phyloP scores from a whole-genome alignment of 306 rosid species.

The Dryas alaskensis region DNA sequence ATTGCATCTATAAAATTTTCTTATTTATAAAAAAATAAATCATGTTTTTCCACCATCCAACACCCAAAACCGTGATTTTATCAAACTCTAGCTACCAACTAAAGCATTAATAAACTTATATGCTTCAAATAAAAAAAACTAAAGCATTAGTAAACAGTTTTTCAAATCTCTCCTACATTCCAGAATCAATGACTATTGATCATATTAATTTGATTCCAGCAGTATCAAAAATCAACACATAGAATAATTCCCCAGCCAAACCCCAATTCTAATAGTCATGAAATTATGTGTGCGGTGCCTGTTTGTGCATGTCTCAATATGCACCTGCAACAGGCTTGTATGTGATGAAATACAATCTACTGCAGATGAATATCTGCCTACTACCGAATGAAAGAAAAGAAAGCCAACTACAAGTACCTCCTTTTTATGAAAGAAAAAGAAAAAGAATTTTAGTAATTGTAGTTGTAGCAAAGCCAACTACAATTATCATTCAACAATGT shows the following conservation, averaged over 20 bases:
- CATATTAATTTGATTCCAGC: background rate
- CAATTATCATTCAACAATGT: background rate
- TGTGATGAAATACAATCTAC: background rate
- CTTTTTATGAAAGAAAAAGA: background rate
- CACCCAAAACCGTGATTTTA: background rate
- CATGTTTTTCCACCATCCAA: background rate
- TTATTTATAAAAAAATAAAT: background rate
- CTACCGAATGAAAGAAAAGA: background rate
- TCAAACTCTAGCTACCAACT: background rate
- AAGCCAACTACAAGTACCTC: background rate
- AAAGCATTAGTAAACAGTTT: background rate
- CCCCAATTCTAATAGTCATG: slow-evolving; percentile 3
- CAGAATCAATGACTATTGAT: slow-evolving; percentile 2
- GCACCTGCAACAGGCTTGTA: slow-evolving; percentile 1
- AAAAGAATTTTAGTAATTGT: background rate
- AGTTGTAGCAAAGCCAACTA: background rate
- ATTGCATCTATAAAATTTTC: background rate
- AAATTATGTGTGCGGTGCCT: background rate
- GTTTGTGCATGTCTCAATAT: background rate
- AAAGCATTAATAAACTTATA: background rate
- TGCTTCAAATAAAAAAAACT: too few species aligned
- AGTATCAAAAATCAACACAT: background rate
- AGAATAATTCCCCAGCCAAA: background rate
- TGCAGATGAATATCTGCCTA: background rate
- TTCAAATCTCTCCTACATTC: background rate